These are phyloP conservation scores for Tuber umbilicatum DNA, from an alignment of 495 filamentous ascomycete species.

Conservation along the genomic window DNA sequence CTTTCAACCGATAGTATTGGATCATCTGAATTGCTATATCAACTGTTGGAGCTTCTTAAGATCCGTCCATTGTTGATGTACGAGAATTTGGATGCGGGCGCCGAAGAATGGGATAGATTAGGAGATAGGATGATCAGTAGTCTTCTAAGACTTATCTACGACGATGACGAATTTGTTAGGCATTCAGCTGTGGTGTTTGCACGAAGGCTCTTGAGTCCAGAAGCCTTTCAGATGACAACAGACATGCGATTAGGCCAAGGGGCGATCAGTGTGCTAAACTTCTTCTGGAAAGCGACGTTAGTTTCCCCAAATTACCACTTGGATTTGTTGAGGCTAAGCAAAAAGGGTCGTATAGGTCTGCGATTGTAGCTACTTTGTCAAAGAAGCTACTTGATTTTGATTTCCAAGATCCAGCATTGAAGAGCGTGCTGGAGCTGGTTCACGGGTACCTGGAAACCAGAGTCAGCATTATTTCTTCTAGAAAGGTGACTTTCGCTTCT, in stretches of 20 bases:
- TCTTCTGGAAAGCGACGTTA: constrained; percentile 41
- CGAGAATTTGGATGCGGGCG: constrained; percentile 26
- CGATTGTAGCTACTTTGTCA: constrained; percentile 37
- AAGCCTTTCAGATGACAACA: constrained; percentile 36
- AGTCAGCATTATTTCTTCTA: constrained; percentile 35
- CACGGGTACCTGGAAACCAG: constrained; percentile 41
- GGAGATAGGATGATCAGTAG: constrained; percentile 37
- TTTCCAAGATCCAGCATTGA: constrained; percentile 36
- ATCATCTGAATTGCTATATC: constrained; percentile 37
- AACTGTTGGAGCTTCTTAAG: constrained; percentile 39
- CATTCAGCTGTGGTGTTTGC: constrained; percentile 39
- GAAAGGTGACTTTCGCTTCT: constrained; percentile 15
- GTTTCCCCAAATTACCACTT: neutral
- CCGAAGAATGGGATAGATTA: constrained; percentile 29
- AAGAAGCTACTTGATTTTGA: constrained; percentile 41
- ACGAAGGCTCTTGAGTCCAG: constrained; percentile 30
- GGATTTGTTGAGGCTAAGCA: neutral
- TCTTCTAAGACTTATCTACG: constrained; percentile 36
- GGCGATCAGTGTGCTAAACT: constrained; percentile 29
- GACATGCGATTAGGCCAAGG: constrained; percentile 18
- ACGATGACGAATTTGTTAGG: constrained; percentile 41
- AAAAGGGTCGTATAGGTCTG: constrained; percentile 14
- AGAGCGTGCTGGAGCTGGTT: constrained; percentile 40
- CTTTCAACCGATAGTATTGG: constrained; percentile 38
- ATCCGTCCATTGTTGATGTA: constrained; percentile 40